These are phyloP conservation scores for Bjerkandera adusta DNA, from an alignment of 1,284 basidiomycete species.

Conservation along the genomic window DNA sequence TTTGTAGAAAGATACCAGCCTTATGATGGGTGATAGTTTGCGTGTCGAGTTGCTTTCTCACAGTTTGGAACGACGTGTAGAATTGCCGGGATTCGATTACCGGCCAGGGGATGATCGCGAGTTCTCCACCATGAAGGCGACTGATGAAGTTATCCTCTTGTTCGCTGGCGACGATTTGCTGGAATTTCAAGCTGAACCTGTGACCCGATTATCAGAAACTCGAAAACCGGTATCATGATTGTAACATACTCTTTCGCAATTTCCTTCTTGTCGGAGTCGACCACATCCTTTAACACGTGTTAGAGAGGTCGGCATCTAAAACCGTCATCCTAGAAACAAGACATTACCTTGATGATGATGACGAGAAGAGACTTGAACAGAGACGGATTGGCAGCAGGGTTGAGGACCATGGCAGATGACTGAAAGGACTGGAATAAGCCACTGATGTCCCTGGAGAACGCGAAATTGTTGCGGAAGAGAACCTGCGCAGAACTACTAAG, in stretches of 20 bases:
- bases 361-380: conserved; percentile 57
- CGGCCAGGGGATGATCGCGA: conserved; percentile 63
- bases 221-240: not conserved
- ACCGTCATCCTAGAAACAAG: not conserved
- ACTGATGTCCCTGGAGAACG: conserved; percentile 53
- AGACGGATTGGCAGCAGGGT: conserved; percentile 53
- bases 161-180: conserved; percentile 55
- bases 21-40: conserved; percentile 47
- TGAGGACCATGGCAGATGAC: conserved; percentile 54
- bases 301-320: too few species aligned
- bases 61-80: conserved; percentile 45
- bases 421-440: conserved; percentile 66
- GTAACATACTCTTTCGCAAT: conserved; percentile 49
- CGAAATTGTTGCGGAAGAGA: conserved; percentile 65
- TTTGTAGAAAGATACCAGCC: conserved; percentile 53
- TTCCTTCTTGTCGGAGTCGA: conserved; percentile 52
- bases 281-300: conserved; percentile 46
- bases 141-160: conserved; percentile 62
- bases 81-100: conserved; percentile 61
- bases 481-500: conserved; percentile 34
- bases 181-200: conserved; percentile 54
- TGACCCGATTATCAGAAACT: not conserved
- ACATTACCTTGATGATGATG: conserved; percentile 69
- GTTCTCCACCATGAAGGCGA: conserved; percentile 47
- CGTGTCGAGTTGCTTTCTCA: conserved; percentile 45